Base-by-base conservation (phyloP, 805 yeast species). In the Yarrowia sp. region DNA sequence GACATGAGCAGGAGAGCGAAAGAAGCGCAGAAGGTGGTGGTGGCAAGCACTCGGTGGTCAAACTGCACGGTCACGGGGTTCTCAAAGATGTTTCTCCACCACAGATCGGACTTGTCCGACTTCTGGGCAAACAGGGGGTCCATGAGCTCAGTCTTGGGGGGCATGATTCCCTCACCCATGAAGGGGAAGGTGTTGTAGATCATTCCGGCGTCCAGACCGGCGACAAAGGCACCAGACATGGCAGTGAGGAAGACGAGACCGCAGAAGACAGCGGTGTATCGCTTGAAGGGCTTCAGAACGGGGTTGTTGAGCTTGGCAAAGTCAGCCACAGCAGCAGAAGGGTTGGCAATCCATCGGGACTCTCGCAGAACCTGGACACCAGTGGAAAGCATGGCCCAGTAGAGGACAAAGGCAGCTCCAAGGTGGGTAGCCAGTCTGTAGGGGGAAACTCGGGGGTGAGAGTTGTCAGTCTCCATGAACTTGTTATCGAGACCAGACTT, bases 361-460 rank as follows among this genome's bases (percentile, higher is more conserved):
- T 93, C 97, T 73, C 88, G 85, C 63, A 95, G 77, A 69, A 95
- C 87, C 72, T 91, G 92, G 67, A 92, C 82, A 1, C 97, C 98
- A 0, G 97, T 90, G 86, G 92, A 90, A 48, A 94, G 82, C 87
- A 94, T 94, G 48, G 97, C 92, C 78, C 91, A 82, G 78, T 93
- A 95, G 73, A 95, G 84, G 46, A 89, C 73, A 76, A 95, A 93
- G 0, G 98, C 98, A 48, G 97, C 92, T 53, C 97, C 97, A 69
- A 95, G 81, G 79, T 95, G 99, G 1, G 98, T 88, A 1, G 98
- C 92, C 67, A 95, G 82, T 78, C 99, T 85, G 77, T 95, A 95
- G 76, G 91, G 98, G 5, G 97, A 91, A 2, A 95, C 99, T 0
- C 99, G 92, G n/a, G 99, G 99, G 76, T 94, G 96, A 0, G 97